A percentile compares a stretch with the other conserved stretches of the same genome.
These are phyloP conservation scores for Fusarium lyarnte DNA, from an alignment of 2,329 filamentous ascomycete genomes.

Conservation along the genomic window DNA sequence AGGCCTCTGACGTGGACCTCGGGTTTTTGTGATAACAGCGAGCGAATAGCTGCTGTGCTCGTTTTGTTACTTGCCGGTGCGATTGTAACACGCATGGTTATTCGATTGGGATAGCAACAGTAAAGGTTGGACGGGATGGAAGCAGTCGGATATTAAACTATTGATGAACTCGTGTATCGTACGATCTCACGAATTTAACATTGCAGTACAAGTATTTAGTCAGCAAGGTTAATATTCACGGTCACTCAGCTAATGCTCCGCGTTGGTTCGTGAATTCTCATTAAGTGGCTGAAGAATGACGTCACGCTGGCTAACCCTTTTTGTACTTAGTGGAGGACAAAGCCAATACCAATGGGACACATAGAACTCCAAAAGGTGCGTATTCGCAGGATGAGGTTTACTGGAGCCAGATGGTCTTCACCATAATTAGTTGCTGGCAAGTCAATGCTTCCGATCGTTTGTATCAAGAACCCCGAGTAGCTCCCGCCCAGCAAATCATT, in stretches of 20 bases:
- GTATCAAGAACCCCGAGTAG: no score
- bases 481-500: no score
- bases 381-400: no score
- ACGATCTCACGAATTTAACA: no score
- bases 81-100: conserved; percentile 34
- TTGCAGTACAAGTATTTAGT: background rate
- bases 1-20: conserved; percentile 36
- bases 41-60: conserved; percentile 43
- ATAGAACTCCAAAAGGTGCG: no score
- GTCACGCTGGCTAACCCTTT: background rate
- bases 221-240: background rate
- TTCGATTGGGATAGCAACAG: rapidly evolving
- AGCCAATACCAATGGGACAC: no score
- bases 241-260: no score
- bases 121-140: background rate
- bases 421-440: no score
- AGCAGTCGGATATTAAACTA: rapidly evolving
- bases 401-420: no score
- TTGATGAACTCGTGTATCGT: background rate
- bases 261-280: background rate
- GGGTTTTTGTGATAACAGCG: conserved; percentile 33
- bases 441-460: no score
- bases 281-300: conserved; percentile 4
- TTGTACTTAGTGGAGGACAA: no score
- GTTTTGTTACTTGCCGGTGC: conserved; percentile 48